Base-by-base conservation (phyloP, 306 rosid species). In the Cicer arietinum region DNA sequence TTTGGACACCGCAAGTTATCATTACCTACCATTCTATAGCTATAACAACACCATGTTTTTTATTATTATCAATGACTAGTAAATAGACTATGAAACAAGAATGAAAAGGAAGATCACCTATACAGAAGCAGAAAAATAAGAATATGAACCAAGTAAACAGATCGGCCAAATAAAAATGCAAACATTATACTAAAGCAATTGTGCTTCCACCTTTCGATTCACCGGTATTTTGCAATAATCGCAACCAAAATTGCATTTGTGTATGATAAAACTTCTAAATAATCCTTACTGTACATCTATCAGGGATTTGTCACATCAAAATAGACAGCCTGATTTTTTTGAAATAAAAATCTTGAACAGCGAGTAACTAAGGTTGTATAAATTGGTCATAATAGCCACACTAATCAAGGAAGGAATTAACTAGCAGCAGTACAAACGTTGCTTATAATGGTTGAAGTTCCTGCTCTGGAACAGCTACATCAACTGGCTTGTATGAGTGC, bases 371-470 rank as follows among this genome's bases (percentile, higher is more conserved):
- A 30, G 67, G 78, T 79, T 43, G 84, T 66, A 65, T 68, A 79
- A 69, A 71, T 57, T 69, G 63, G 48, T 79, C 54, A 37, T 70
- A 54, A 68, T 66, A 79, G 58, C 73, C 37, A 64, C 75, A 53
- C 39, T 16, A 81, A 47, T 69, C 3, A 54, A 6, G 66, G 45
- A 72, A 50, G 75, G 79, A 18, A 73, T 47, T 74, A 60, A 70
- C 70, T 74, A 67, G 74, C 46, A 75, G 37, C 62, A 7, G 72
- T 83, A 48, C 57, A 76, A 40, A 10, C 10, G 57, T 14, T 35
- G 76, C 85, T 92, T 82, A 90, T 41, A 94, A 69, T 8, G 98
- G 92, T 81, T 90, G 99, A 68, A 95, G 99, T 80, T 95, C 99
- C 76, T 92, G 96, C 88, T 95, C 99, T 1, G 89, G 87, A 68